Percentiles rank a stretch among this genome's conserved stretches.
Conservation (phyloP, 768 basidiomycete genomes). For the Podaxis carcinomalis region DNA sequence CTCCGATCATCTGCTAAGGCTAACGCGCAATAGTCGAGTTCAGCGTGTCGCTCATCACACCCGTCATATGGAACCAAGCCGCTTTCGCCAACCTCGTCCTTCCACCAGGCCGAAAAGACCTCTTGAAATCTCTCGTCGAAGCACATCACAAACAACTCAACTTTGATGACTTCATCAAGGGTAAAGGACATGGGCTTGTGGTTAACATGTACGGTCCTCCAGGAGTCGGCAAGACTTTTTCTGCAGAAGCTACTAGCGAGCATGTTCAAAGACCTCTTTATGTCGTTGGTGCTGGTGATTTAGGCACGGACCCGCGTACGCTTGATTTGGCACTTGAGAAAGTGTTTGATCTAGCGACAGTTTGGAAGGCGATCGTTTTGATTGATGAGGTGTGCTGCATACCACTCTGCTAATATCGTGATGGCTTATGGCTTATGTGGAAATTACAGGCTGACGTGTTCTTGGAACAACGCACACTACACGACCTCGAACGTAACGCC, state of each 20-base stretch:
- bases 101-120: conserved; percentile 46
- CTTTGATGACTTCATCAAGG: conserved; percentile 60
- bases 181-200: conserved; percentile 60
- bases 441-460: conserved; percentile 57
- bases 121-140: conserved; percentile 54
- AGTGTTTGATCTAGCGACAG: conserved; percentile 49
- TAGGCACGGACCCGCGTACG: conserved; percentile 40
- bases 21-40: conserved; percentile 46
- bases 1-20: neutral
- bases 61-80: conserved; percentile 53
- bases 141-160: conserved; percentile 49
- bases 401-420: neutral
- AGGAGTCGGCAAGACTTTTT: conserved; percentile 59
- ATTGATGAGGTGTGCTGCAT: conserved; percentile 41
- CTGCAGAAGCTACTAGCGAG: conserved; percentile 56
- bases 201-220: conserved; percentile 56
- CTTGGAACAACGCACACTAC: conserved; percentile 62
- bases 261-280: conserved; percentile 50
- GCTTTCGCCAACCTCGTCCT: conserved; percentile 60
- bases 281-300: conserved; percentile 50
- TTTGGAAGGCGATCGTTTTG: conserved; percentile 57
- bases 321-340: conserved; percentile 42
- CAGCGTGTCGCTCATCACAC: conserved; percentile 47
- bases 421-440: conserved; percentile 13
- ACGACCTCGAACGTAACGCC: conserved; percentile 63